Conservation (phyloP, 1,284 basidiomycete species). For the Neonothopanus nambi region DNA sequence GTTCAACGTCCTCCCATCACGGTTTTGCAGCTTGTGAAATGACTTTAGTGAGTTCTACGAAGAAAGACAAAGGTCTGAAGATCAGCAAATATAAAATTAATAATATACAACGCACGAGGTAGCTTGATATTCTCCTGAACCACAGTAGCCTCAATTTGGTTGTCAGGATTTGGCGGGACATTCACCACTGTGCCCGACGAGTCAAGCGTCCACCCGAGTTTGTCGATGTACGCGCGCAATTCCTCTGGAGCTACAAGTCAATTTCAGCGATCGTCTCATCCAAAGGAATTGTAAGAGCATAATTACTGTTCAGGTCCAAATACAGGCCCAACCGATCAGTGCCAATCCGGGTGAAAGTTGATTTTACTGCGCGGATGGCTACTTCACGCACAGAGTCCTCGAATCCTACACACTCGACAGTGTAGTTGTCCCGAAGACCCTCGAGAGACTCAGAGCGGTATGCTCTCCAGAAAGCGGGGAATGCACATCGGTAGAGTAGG, state of each 20-base stretch:
- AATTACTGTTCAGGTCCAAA: conserved; percentile 66
- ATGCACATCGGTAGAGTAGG: conserved; percentile 84
- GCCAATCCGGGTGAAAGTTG: conserved; percentile 78
- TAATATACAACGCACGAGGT: conserved; percentile 85
- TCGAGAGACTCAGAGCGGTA: conserved; percentile 71
- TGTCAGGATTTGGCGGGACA: conserved; percentile 89
- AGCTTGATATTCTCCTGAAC: conserved; percentile 90
- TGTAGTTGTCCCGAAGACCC: conserved; percentile 80
- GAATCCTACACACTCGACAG: conserved; percentile 78
- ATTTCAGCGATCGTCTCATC: conserved; percentile 13
- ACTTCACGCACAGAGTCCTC: conserved; percentile 80
- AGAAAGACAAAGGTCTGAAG: conserved; percentile 9
- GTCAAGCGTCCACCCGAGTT: conserved; percentile 78
- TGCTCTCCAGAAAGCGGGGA: conserved; percentile 85
- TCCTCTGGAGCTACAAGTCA: conserved; percentile 48
- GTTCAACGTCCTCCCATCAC: conserved; percentile 26
- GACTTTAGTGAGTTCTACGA: conserved; percentile 79
- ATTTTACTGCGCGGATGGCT: conserved; percentile 74
- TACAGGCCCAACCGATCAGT: conserved; percentile 71
- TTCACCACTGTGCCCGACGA: conserved; percentile 57
- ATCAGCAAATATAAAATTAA: conserved; percentile 75
- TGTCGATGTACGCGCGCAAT: conserved; percentile 64
- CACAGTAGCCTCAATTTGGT: conserved; percentile 92
- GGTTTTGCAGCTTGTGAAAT: conserved; percentile 67
- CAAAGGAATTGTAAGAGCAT: conserved; percentile 25